Base-by-base conservation (phyloP, 2,329 filamentous ascomycete species). In the Leptographium lundbergii region DNA sequence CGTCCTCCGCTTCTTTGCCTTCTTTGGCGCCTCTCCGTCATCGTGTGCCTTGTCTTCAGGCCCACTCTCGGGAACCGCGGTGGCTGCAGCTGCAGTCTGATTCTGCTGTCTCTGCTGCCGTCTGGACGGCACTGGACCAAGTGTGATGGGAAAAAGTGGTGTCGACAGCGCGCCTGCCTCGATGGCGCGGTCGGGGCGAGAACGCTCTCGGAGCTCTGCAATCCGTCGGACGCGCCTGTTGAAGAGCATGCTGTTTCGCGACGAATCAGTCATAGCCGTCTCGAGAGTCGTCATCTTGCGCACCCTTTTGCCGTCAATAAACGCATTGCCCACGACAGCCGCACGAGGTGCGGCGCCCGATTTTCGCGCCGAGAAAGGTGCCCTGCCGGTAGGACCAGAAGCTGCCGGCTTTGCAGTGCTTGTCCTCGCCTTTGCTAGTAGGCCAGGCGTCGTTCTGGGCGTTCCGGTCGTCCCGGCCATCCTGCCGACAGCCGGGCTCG, bases 101-200 rank as follows among this genome's bases (percentile, higher is more conserved):
- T 25, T 34, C 52, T 24, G 52, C 29, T 9, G 5, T 22, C n/a
- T 34, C 51, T 34, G 51, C 27, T 22, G 13, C 6, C 36, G 27
- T n/a, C 27, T 2, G 13, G 9, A 5, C 11, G 22, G 7, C n/a
- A 36, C 25, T 32, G 68, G 67, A 5, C 69, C 66, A 19, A 62
- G 10, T 47, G 58, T 64, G 14, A 75, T 68, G 7, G 63, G 66
- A 42, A 69, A 64, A 34, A 74, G 61, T 63, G 61, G 29, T 6
- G 57, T 55, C 5, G 60, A 45, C 6, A 69, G 19, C 13, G 57
- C 60, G 4, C 70, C 69, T 42, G 72, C 61, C 58, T 73, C 70
- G 2, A 72, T 66, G 2, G 75, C 70, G 2, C 61, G 61, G 34
- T 81, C 79, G 52, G 74, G 74, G 57, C 70, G 73, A 24, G 75